Evolutionary conservation across 176 grass and related monocot genomes (phyloP).

Genomic region (Tillandsia fasciculata): DNA sequence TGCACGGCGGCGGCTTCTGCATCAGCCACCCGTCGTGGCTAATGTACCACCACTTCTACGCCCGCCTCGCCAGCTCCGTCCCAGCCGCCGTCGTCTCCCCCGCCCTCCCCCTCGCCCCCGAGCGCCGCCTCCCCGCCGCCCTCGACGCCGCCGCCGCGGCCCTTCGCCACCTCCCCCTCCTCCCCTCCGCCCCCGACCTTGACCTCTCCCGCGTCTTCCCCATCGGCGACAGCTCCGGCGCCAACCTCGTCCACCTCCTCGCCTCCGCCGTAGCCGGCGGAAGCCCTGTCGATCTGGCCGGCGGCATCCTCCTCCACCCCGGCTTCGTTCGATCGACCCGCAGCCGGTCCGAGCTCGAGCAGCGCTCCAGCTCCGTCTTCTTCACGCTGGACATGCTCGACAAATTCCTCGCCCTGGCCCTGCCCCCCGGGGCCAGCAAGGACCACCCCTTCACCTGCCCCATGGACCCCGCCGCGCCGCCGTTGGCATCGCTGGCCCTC

Average conservation of each 20-base stretch:
- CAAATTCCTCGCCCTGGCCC: conserved; percentile 45
- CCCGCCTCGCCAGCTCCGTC: conserved; percentile 39
- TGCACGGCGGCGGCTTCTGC: conserved; percentile 89
- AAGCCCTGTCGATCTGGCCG: conserved; percentile 39
- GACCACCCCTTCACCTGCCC: conserved; percentile 80
- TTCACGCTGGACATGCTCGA: conserved; percentile 82
- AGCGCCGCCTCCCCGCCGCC: conserved; percentile 51
- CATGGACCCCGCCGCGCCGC: conserved; percentile 50
- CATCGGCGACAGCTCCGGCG: conserved; percentile 84
- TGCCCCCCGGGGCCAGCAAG: conserved; percentile 63
- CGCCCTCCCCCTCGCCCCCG: conserved; percentile 59
- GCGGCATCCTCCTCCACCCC: conserved; percentile 64
- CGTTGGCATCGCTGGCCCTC: conserved; percentile 43
- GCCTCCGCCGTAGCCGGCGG: conserved; percentile 12
- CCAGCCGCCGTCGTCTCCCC: conserved; percentile 45
- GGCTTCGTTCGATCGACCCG: conserved; percentile 63
- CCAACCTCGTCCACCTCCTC: conserved; percentile 60
- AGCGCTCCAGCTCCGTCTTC: conserved; percentile 47
- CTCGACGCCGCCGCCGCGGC: conserved; percentile 38
- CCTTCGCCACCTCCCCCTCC: conserved; percentile 43
- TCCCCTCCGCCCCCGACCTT: neutral
- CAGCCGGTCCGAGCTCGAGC: conserved; percentile 66
- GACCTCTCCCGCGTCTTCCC: conserved; percentile 68
- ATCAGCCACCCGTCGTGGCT: conserved; percentile 56
- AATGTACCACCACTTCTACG: conserved; percentile 87